Conservation (phyloP, 164 flowering plant genomes). For the Aristolochia contorta region DNA sequence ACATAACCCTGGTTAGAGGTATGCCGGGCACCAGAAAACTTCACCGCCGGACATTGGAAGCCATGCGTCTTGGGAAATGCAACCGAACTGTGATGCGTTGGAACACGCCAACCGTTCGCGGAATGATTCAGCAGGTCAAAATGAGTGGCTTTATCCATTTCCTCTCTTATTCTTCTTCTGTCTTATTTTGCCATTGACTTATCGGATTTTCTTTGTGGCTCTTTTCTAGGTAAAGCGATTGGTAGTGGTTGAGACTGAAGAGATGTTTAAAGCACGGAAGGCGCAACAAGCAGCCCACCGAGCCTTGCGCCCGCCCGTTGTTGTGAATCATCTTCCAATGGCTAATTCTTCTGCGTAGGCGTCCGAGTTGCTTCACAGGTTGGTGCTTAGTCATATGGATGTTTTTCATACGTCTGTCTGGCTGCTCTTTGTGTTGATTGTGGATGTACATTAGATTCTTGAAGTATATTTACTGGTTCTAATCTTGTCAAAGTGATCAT, state of each 20-base stretch:
- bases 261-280: slow-evolving; percentile 81
- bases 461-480: no score
- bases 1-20: slow-evolving; percentile 80
- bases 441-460: no score
- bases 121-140: slow-evolving; percentile 86
- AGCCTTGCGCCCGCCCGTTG: slow-evolving; percentile 70
- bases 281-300: slow-evolving; percentile 42
- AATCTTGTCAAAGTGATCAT: no score
- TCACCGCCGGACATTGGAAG: slow-evolving; percentile 81
- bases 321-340: slow-evolving; percentile 42
- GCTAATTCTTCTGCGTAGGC: slow-evolving; percentile 25
- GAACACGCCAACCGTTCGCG: slow-evolving; percentile 87
- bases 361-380: slow-evolving; percentile 10
- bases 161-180: neutral
- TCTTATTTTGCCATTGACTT: neutral
- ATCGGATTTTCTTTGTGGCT: neutral
- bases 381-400: neutral
- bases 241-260: slow-evolving; percentile 83
- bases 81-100: slow-evolving; percentile 76
- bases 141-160: neutral
- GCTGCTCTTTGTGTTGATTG: no score
- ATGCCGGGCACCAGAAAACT: slow-evolving; percentile 79
- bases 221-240: slow-evolving; percentile 71
- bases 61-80: slow-evolving; percentile 64
- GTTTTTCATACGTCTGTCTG: no score